A percentile compares a stretch with the other conserved stretches of the same genome.
These are phyloP conservation scores for Desmodesmus armatus DNA, from an alignment of 139 green algal genomes.

Conservation along the genomic window DNA sequence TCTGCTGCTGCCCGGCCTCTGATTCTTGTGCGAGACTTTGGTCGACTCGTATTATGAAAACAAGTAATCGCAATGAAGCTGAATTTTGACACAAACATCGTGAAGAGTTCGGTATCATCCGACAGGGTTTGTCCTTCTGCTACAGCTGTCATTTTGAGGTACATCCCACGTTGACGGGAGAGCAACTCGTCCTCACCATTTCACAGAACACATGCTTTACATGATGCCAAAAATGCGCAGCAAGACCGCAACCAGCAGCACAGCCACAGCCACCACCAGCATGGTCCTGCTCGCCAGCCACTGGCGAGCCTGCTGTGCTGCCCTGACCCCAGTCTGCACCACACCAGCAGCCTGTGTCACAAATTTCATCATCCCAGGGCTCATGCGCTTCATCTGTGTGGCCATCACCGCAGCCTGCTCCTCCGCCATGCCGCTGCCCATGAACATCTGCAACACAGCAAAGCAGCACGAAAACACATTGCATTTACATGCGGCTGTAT, in stretches of 20 bases:
- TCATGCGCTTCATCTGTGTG: conserved; percentile 25
- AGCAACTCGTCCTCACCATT: no score
- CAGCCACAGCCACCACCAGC: conserved; percentile 43
- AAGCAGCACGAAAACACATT: background rate
- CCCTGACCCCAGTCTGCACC: conserved; percentile 33
- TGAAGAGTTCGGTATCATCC: no score
- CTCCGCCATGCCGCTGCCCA: conserved; percentile 48
- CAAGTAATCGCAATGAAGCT: no score
- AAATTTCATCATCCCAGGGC: conserved; percentile 28
- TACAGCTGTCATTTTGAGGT: no score
- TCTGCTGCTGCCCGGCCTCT: no score
- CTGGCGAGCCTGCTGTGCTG: background rate
- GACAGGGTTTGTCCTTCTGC: no score
- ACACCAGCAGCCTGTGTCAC: conserved; percentile 51
- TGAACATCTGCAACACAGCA: conserved; percentile 36
- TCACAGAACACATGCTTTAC: conserved; percentile 2
- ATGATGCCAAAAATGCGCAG: conserved; percentile 51
- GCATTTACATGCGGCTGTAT: background rate
- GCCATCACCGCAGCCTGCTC: conserved; percentile 30
- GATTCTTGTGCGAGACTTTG: no score
- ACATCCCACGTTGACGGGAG: no score
- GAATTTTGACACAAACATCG: no score
- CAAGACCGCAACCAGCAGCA: conserved; percentile 58
- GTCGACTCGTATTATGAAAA: no score
- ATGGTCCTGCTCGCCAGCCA: conserved; percentile 16